Evolutionary conservation across 164 flowering plant species (phyloP), one percentile per base, ranked within the genome.

Genomic region (Aristolochia fimbriata): DNA sequence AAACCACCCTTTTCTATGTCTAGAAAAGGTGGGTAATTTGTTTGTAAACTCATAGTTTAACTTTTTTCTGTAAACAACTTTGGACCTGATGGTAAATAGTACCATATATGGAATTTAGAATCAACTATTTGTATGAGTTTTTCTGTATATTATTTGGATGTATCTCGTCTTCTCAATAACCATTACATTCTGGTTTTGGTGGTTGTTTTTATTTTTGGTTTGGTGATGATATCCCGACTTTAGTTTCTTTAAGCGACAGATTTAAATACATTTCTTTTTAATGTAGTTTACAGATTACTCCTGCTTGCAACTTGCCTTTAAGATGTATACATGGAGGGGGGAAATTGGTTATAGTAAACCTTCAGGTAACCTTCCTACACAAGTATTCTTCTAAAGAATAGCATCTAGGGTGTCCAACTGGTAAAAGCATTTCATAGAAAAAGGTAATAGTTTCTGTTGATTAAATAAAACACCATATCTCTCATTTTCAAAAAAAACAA

Each of bases 201-300:
- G 10, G 20, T 47, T 47, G 13, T n/a, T n/a, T 21, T 17, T n/a
- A 16, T 15, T 15, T 1, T 49, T 15, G 4, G 8, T 49, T 49
- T 21, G 16, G 27, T 53, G n/a, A 20, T 27, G 16, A 14, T 16
- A 25, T 27, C 8, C 59, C n/a, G 1, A 31, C 17, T 13, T 53
- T 53, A 14, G 15, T 14, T 31, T 31, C 4, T 56, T 56, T 31
- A 56, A 31, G 2, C 13, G 1, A 12, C n/a, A 1, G 16, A 15
- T 12, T 31, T 37, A 6, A 13, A 41, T 37, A 10, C n/a, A 23
- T 47, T 43, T n/a, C 4, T 53, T 53, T 24, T 49, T 27, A 60
- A 9, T 79, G 74, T 88, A 93, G 97, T 81, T 82, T 93, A 80
- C 99, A 93, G 85, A 86, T 93, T 20, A 93, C 95, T 60, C 99